Evolutionary conservation across 495 filamentous ascomycete species (phyloP), one percentile per base, ranked within the genome.

Genomic region (Xylaria intraflava): DNA sequence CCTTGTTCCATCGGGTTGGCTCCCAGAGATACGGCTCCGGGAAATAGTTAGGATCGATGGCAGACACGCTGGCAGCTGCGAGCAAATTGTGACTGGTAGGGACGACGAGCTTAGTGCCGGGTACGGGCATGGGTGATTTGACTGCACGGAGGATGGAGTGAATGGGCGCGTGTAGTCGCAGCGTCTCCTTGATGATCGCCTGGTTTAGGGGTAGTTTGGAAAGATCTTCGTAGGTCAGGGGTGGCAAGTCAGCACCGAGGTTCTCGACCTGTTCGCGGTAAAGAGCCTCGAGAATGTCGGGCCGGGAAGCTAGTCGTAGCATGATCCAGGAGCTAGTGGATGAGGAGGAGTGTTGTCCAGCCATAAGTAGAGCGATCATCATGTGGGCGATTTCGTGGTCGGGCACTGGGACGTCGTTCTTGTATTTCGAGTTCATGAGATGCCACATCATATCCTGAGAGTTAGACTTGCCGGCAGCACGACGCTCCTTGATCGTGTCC

Each of bases 361-460:
- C 89, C 88, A 94, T 91, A 8, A 94, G 75, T 22, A 94, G 79
- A 0, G 88, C 87, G 64, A 94, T 94, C 85, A 94, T 90, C 81
- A 94, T 90, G 65, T 92, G 88, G 6, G 89, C 88, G 33, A 92
- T 80, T 59, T 94, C 88, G 55, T 84, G 78, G 65, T 94, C 89
- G 10, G 89, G 84, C 6, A 92, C 74, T 6, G 70, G 67, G 24
- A 69, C 74, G 49, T 86, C 87, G 60, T 87, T 76, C 69, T 89
- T 89, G 78, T 94, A 94, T 2, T 69, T 73, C 52, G 84, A 82
- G 63, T 77, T 75, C 87, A 94, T 92, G 43, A 94, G 72, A 62
- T 92, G 89, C 74, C 78, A 84, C 70, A 93, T 88, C 73, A 93
- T 92, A 63, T 93, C 88, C 49, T 80, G 73, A 17, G 79, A 68